These are phyloP conservation scores for Juglanconis juglandina DNA, from an alignment of 2,329 filamentous ascomycete genomes.

Conservation along the genomic window DNA sequence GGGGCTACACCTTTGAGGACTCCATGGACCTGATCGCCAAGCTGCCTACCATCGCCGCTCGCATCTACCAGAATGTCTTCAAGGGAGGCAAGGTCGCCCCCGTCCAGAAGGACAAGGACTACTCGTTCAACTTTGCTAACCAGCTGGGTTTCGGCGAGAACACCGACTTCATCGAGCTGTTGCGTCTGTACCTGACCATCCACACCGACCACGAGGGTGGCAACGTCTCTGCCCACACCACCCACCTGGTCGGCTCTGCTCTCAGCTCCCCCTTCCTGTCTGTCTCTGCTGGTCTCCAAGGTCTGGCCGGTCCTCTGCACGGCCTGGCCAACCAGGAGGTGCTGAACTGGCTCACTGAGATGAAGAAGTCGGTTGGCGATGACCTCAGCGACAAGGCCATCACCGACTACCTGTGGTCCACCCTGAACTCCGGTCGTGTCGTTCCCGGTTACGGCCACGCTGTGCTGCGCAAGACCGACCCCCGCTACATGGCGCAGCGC, in stretches of 20 bases:
- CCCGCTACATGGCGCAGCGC: slow-evolving; percentile 97
- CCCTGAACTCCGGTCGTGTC: slow-evolving; percentile 91
- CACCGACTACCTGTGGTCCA: slow-evolving; percentile 98
- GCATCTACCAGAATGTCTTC: slow-evolving; percentile 99
- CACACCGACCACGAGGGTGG: slow-evolving; percentile 99
- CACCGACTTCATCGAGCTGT: slow-evolving; percentile 94
- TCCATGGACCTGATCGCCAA: slow-evolving; percentile 99
- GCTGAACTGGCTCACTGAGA: slow-evolving; percentile 97
- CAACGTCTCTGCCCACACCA: slow-evolving; percentile 97
- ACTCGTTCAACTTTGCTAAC: slow-evolving; percentile 99
- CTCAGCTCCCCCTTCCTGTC: slow-evolving; percentile 98
- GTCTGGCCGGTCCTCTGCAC: slow-evolving; percentile 96
- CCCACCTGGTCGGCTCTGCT: slow-evolving; percentile 93
- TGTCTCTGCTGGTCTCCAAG: slow-evolving; percentile 92
- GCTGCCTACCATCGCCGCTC: slow-evolving; percentile 94
- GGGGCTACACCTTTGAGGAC: slow-evolving; percentile 98
- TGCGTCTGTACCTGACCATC: slow-evolving; percentile 99
- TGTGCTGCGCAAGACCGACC: slow-evolving; percentile 99
- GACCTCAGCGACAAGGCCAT: slow-evolving; percentile 95
- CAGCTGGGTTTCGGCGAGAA: slow-evolving; percentile 96
- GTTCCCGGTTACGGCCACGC: slow-evolving; percentile 98
- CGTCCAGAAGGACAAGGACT: slow-evolving; percentile 98
- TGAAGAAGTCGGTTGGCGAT: slow-evolving; percentile 92
- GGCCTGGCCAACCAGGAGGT: slow-evolving; percentile 99
- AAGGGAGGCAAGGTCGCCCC: slow-evolving; percentile 98